Evolutionary conservation across 441 rosid species (phyloP), one percentile per base, ranked within the genome.

Genomic region (Mallotus japonicus): DNA sequence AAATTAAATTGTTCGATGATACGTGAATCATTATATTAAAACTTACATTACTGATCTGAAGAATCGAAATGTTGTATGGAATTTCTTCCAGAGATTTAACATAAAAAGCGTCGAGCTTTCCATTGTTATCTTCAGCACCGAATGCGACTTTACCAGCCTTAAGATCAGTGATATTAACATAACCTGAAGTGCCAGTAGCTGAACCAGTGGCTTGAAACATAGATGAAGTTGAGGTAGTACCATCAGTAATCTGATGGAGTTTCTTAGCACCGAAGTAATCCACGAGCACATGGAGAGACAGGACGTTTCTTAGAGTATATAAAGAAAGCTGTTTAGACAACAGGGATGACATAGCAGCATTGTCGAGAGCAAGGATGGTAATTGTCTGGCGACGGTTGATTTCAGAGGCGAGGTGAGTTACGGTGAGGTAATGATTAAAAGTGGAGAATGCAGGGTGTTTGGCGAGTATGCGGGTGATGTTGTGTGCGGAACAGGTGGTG

Each of bases 201-300:
- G 93, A 61, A 0, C 99, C 99, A 14, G 97, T 86, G 44, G 99
- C 87, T 70, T 95, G 99, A 73, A 88, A 95, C 95, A 95, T 87
- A 61, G 99, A 84, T 16, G 99, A 85, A 58, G 96, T 84, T 71
- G 88, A 77, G 17, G 97, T 86, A 15, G 88, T 84, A 63, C 97
- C 94, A 69, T 86, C 81, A 0, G 88, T 88, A 75, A 95, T 90
- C 76, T 95, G 96, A 84, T 92, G 97, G 62, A 95, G 96, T 78
- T 95, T 95, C 83, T 85, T 92, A 80, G 97, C 69, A 15, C 96
- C 96, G 53, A 85, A 95, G 91, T 92, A 95, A 75, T 95, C 99
- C 11, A 92, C 90, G 4, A 95, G 86, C 71, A 95, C 87, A 77
- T 95, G 99, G 47, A 90, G 89, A 63, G 97, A 92, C 53, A 95